Percentiles rank a stretch among this genome's conserved stretches.
Conservation (phyloP, 139 green algal genomes). For the Asterochloris erici region DNA sequence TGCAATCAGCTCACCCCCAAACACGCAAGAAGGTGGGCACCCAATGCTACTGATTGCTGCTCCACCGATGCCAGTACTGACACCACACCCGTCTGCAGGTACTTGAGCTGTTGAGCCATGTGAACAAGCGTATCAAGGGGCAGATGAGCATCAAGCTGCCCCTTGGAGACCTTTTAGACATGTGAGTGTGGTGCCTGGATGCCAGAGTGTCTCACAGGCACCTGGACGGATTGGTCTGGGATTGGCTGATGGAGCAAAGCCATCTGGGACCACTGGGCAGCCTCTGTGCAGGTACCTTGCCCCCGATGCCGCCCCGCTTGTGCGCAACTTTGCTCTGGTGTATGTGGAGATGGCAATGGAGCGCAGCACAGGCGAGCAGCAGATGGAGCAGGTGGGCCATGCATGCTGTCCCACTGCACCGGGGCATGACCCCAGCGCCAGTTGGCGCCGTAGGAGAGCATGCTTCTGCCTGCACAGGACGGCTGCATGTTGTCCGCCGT, state of each 20-base stretch:
- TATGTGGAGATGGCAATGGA: conserved; percentile 76
- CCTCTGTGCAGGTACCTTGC: neutral
- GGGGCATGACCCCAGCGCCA: no score
- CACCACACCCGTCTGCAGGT: conserved; percentile 44
- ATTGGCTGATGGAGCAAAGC: neutral
- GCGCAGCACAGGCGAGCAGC: conserved; percentile 36
- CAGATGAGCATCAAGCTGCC: conserved; percentile 64
- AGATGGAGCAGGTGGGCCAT: neutral
- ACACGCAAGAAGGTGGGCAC: conserved; percentile 41
- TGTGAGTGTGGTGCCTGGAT: conserved; percentile 28
- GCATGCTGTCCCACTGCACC: no score
- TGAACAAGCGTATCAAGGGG: conserved; percentile 85
- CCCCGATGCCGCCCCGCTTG: conserved; percentile 28
- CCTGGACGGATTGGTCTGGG: neutral
- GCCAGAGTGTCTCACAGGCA: no score
- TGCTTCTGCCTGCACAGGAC: neutral
- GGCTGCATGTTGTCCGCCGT: neutral
- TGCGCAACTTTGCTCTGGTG: conserved; percentile 78
- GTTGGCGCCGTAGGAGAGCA: no score
- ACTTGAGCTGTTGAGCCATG: conserved; percentile 84
- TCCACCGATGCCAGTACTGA: neutral
- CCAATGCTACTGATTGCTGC: neutral
- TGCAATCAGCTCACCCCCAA: conserved; percentile 33
- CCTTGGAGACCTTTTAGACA: conserved; percentile 51
- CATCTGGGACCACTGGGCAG: no score